Evolutionary conservation across 306 rosid species (phyloP).

Genomic region (Ormosia emarginata): DNA sequence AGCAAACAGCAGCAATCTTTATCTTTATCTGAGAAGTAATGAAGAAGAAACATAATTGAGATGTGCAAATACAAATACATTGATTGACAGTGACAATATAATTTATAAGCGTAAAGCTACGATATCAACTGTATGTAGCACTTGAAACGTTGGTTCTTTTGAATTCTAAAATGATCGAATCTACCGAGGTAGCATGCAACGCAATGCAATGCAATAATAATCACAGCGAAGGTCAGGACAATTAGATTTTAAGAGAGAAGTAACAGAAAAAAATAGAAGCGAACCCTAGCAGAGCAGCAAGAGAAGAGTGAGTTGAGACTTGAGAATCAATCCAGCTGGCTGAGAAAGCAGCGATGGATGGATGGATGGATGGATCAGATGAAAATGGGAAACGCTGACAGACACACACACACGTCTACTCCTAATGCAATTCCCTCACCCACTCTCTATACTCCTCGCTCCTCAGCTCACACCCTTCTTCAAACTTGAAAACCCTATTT

Average conservation of each 20-base stretch:
- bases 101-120: background rate
- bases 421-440: too few species aligned
- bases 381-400: background rate
- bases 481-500: too few species aligned
- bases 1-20: slow-evolving; percentile 4
- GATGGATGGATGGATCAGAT: background rate
- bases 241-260: background rate
- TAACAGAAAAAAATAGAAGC: background rate
- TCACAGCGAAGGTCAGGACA: background rate
- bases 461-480: too few species aligned
- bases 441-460: too few species aligned
- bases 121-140: background rate
- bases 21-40: background rate
- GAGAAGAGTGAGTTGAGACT: background rate
- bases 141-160: background rate
- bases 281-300: background rate
- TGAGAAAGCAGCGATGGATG: background rate
- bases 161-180: background rate
- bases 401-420: too few species aligned
- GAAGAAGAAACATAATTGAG: background rate
- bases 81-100: background rate
- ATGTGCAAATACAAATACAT: background rate
- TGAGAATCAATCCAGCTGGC: background rate
- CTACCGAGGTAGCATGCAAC: background rate
- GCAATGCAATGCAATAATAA: background rate